Conservation (phyloP, 495 filamentous ascomycete species). For the Hypoxylon trugodes region DNA sequence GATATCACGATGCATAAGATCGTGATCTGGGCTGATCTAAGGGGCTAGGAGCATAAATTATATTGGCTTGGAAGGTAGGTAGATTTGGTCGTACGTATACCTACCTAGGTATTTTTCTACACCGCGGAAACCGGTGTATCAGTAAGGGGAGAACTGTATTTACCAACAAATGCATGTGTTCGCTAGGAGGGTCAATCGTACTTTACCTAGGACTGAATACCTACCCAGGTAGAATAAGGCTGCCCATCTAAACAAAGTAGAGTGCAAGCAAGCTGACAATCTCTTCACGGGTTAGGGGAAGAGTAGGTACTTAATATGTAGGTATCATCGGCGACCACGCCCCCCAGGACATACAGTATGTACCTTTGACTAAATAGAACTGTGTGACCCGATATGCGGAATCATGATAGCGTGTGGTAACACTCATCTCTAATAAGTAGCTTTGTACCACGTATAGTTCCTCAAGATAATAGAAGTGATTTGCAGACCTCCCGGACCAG, state of each 20-base stretch:
- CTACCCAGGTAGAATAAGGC: too few relatives aligned
- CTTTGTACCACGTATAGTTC: conserved; percentile 38
- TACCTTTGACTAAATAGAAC: conserved; percentile 28
- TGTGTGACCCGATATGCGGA: conserved; percentile 30
- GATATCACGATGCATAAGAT: conserved; percentile 37
- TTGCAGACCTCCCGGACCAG: conserved; percentile 25
- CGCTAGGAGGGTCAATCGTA: too few relatives aligned
- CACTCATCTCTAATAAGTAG: conserved; percentile 36
- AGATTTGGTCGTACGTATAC: not conserved
- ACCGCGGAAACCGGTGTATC: not conserved
- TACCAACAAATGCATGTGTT: conserved; percentile 6
- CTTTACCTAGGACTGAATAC: not conserved
- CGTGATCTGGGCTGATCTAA: conserved; percentile 32
- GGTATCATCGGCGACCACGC: conserved; percentile 32
- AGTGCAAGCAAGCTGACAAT: too few relatives aligned
- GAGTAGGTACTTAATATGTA: too few relatives aligned
- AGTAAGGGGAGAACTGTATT: conserved; percentile 6
- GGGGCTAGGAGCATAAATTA: conserved; percentile 10
- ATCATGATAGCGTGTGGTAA: conserved; percentile 28
- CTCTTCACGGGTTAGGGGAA: too few relatives aligned
- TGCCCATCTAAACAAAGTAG: too few relatives aligned
- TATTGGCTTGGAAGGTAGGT: not conserved
- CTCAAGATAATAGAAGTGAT: conserved; percentile 31
- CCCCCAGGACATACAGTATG: not conserved
- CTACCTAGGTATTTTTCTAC: not conserved